Evolutionary conservation across 805 yeast genomes (phyloP).

Genomic region (Starmerella vitae): DNA sequence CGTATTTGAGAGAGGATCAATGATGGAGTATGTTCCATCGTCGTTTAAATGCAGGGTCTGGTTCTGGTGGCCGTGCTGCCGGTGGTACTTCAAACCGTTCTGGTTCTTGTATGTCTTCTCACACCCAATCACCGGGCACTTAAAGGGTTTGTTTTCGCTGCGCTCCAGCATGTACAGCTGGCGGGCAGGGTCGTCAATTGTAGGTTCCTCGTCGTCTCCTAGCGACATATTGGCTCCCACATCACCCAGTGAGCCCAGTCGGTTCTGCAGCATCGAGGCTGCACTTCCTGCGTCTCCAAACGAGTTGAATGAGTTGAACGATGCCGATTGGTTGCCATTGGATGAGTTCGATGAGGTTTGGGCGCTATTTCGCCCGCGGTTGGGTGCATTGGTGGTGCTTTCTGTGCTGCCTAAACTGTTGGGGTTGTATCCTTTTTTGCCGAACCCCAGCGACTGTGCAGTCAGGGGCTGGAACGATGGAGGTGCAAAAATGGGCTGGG

Average conservation of each 20-base stretch:
- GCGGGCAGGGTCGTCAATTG: conserved; percentile 94
- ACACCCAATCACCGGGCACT: conserved; percentile 96
- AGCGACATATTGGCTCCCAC: neutral
- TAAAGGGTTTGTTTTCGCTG: conserved; percentile 86
- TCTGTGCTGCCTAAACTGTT: neutral
- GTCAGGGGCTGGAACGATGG: conserved; percentile 17
- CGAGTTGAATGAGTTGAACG: neutral
- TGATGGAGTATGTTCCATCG: conserved; percentile 83
- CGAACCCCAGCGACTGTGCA: neutral
- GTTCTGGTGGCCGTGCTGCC: conserved; percentile 92
- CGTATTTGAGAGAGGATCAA: conserved; percentile 68
- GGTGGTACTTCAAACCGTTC: conserved; percentile 90
- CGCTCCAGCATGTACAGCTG: conserved; percentile 84
- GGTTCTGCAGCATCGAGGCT: too few relatives aligned
- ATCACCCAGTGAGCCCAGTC: neutral
- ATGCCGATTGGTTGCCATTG: neutral
- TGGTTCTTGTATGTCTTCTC: conserved; percentile 96
- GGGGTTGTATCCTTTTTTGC: neutral
- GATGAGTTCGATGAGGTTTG: neutral
- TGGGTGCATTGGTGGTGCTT: too few relatives aligned
- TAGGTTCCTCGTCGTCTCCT: conserved; percentile 51
- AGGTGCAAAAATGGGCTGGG: conserved; percentile 16
- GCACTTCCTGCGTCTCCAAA: neutral
- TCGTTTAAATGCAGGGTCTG: conserved; percentile 81
- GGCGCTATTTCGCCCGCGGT: too few relatives aligned